Base-by-base conservation (phyloP, 768 basidiomycete species). In the Stropharia rugosoannulata region DNA sequence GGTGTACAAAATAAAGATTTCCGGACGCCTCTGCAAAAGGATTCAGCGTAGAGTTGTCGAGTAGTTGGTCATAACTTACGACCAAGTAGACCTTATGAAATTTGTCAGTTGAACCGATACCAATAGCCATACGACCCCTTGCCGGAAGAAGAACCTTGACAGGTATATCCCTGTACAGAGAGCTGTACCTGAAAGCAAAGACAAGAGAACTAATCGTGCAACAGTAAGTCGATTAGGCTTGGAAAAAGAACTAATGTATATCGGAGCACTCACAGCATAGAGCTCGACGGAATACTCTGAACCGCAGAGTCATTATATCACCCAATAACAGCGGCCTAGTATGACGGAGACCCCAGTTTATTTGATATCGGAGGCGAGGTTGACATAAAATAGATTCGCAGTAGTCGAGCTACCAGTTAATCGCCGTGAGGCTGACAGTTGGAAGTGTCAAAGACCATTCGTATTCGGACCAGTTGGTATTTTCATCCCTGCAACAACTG, bases 251-350 rank as follows among this genome's bases (percentile, higher is more conserved):
- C 8, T 40, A 18, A 22, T 15, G 4, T 15, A 52, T 8, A 42
- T n/a, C 11, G 27, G 36, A 54, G 29, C 16, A 58, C 70, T 56
- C 45, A 74, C 75, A 59, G 27, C 78, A 74, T 54, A 80, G 63
- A 13, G 73, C 54, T 57, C 62, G 70, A 42, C 81, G 78, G 56
- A 76, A 76, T 4, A 70, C 71, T 54, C 72, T 71, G 58, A 82
- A 82, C 46, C 74, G 71, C 45, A 51, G 42, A 18, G 51, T 32
- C 41, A 52, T 43, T 18, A 4, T 32, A 27, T 12, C 27, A 22
- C 15, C 32, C 16, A 42, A 2, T 22, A 13, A 12, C 10, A 16
- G 16, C 9, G 2, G n/a, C 11, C 48, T n/a, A 25, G 11, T n/a
- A 38, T 8, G 12, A 19, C n/a, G 5, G 40, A n/a, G 6, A 19